Conservation (phyloP, 345 rosid species). For the Geranium rotundifolium region DNA sequence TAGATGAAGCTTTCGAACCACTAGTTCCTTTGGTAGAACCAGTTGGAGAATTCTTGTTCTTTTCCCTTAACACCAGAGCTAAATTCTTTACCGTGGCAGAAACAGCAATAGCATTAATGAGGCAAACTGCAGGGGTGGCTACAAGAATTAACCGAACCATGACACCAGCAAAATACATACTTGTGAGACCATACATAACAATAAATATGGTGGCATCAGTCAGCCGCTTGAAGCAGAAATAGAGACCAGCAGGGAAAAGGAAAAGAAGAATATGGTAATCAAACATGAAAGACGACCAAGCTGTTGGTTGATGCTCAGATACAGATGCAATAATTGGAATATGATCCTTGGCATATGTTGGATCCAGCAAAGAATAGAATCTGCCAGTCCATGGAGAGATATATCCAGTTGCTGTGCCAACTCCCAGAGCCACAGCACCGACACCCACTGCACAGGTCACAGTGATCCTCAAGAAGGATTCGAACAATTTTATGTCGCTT, state of each 20-base stretch:
- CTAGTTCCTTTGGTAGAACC: slow-evolving; percentile 59
- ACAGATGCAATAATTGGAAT: slow-evolving; percentile 99
- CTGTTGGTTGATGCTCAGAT: slow-evolving; percentile 99
- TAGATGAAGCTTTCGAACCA: slow-evolving; percentile 68
- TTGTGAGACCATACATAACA: slow-evolving; percentile 97
- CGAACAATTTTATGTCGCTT: slow-evolving; percentile 69
- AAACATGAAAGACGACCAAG: slow-evolving; percentile 99
- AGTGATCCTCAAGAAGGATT: slow-evolving; percentile 75
- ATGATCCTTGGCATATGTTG: slow-evolving; percentile 96
- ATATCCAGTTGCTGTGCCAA: slow-evolving; percentile 91
- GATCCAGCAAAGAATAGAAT: slow-evolving; percentile 90
- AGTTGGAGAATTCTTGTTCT: slow-evolving; percentile 48
- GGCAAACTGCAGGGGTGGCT: slow-evolving; percentile 94
- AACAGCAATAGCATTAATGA: slow-evolving; percentile 93
- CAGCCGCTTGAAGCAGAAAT: slow-evolving; percentile 94
- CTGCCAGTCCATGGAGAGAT: slow-evolving; percentile 99
- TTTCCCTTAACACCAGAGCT: slow-evolving; percentile 55
- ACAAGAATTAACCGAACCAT: slow-evolving; percentile 98
- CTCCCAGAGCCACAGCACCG: slow-evolving; percentile 69
- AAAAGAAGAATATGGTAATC: slow-evolving; percentile 92
- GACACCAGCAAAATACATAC: slow-evolving; percentile 99
- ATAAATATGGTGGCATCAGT: slow-evolving; percentile 94
- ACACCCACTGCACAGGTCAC: slow-evolving; percentile 63
- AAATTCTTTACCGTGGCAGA: slow-evolving; percentile 87
- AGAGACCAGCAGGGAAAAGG: slow-evolving; percentile 98